Conservation (phyloP, 345 rosid genomes). For the Abelmoschus esculentus region DNA sequence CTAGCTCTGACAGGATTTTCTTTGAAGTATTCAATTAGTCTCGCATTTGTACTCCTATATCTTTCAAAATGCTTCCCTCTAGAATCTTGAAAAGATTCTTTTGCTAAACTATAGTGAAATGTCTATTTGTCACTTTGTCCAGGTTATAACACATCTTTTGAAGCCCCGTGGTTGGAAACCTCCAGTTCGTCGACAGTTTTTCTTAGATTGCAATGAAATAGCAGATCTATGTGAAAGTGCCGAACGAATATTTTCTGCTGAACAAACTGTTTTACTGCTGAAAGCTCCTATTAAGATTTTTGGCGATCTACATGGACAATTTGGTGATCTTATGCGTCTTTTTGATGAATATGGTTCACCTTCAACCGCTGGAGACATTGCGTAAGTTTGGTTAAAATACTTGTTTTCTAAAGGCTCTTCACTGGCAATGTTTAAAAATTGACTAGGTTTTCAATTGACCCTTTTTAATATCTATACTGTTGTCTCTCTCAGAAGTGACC, state of each 20-base stretch:
- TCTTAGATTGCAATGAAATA: slow-evolving; percentile 92
- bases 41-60: not conserved
- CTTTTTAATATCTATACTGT: not conserved
- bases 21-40: not conserved
- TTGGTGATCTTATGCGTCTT: slow-evolving; percentile 99
- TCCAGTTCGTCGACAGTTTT: slow-evolving; percentile 87
- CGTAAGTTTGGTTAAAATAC: slow-evolving; percentile 11
- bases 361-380: slow-evolving; percentile 98
- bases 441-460: not conserved
- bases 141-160: slow-evolving; percentile 82
- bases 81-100: slow-evolving; percentile 1
- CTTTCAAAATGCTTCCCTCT: not conserved
- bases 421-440: not conserved
- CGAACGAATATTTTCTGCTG: slow-evolving; percentile 74
- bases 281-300: slow-evolving; percentile 89
- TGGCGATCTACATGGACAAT: slow-evolving; percentile 97
- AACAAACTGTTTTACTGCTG: slow-evolving; percentile 84
- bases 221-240: slow-evolving; percentile 91
- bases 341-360: slow-evolving; percentile 98
- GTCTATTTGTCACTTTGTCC: slow-evolving; percentile 4
- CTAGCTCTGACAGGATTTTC: not conserved
- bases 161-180: slow-evolving; percentile 99
- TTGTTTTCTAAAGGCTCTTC: not conserved
- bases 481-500: not conserved
- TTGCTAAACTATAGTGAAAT: slow-evolving; percentile 8